These are phyloP conservation scores for Peltaster fructicola DNA, from an alignment of 2,329 filamentous ascomycete species.

Conservation along the genomic window DNA sequence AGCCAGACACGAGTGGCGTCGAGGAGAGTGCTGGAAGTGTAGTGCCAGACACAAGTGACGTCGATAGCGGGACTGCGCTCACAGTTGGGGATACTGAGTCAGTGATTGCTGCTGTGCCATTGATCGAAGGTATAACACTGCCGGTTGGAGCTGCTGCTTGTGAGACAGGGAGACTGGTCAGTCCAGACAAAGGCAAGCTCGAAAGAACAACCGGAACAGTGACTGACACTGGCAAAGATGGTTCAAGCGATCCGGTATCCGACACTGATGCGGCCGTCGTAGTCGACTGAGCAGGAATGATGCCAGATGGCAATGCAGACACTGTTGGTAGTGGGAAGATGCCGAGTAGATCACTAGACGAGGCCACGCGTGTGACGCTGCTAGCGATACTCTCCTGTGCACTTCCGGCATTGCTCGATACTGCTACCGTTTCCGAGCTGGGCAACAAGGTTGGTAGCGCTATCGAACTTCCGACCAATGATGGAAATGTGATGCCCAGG, in stretches of 20 bases:
- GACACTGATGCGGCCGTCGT: conserved; percentile 5
- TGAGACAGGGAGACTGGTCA: conserved; percentile 15
- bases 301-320: too few relatives aligned
- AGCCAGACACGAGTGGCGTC: conserved; percentile 2
- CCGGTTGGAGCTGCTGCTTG: conserved; percentile 14
- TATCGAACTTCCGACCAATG: not conserved
- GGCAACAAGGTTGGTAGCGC: too few relatives aligned
- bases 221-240: conserved; percentile 4
- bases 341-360: conserved; percentile 4
- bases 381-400: conserved; percentile 10
- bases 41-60: not conserved
- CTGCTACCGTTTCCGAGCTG: conserved; percentile 1
- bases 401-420: conserved; percentile 3
- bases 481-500: not conserved
- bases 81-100: conserved; percentile 12
- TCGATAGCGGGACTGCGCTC: conserved; percentile 1
- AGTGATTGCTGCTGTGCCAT: conserved; percentile 10
- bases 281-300: too few relatives aligned
- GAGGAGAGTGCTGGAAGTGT: not conserved
- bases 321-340: too few relatives aligned
- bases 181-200: conserved; percentile 12
- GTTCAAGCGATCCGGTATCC: conserved; percentile 3
- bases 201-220: conserved; percentile 12
- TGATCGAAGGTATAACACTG: too few relatives aligned
- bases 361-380: conserved; percentile 9